Evolutionary conservation across 106 monocot genomes (phyloP), one percentile per base, ranked within the genome.

Genomic region (Dendrobium huoshanense): DNA sequence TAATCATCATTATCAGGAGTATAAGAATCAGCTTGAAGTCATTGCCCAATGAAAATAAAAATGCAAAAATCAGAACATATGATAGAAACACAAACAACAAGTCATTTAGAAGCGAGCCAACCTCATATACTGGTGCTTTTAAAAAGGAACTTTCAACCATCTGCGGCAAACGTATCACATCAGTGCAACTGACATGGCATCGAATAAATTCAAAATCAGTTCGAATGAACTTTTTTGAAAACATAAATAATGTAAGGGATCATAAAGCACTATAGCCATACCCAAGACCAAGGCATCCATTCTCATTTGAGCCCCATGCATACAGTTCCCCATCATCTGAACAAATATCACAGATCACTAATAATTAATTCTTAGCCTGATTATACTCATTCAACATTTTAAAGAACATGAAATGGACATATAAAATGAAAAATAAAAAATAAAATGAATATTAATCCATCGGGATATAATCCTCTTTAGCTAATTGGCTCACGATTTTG

Each of bases 211-310:
- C 45, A 55, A 18, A 85, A 40, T 9, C 51, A 9, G 40, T 10
- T 49, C 20, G 31, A 80, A 42, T 61, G 27, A 78, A 19, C 41
- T 19, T 20, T 41, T 19, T 70, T 75, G 3, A 75, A 74, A 9
- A 77, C 9, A 51, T 15, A 48, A 77, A 65, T 41, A 81, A 85
- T 59, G 49, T 44, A 51, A 44, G 7, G 41, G 24, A 43, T 24
- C 31, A 72, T 55, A 48, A 41, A 55, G 80, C 41, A 77, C 4
- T 33, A 61, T 16, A 37, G 75, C 13, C 31, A 16, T 88, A 99
- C 98, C 98, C 87, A 78, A 95, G 88, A 67, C 98, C 98, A 86
- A 99, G 95, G 88, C 98, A 99, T 17, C 98, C 98, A 86, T 99
- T 99, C 75, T 99, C 98, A 86, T 99, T 99, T 80, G 98, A 93